phyloP scores from a whole-genome alignment of 176 grass and related monocot genomes.

The Rhynchospora pubera region DNA sequence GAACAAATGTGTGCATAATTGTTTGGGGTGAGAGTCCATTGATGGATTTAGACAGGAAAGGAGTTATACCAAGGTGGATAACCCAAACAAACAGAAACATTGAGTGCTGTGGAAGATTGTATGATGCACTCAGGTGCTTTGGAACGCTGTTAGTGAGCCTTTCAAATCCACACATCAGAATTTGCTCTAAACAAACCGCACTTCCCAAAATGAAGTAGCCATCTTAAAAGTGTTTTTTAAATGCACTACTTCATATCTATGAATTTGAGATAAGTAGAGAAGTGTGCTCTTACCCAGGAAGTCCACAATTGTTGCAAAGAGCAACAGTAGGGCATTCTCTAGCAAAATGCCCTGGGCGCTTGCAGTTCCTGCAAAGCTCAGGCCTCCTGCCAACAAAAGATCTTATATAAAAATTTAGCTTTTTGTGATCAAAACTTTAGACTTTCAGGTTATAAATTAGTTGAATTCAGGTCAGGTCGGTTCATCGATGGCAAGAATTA shows the following conservation, averaged over 20 bases:
- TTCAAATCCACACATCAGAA: not conserved
- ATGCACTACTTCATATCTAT: not conserved
- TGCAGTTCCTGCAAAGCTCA: conserved; percentile 98
- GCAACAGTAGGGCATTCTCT: conserved; percentile 87
- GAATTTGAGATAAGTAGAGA: conserved; percentile 10
- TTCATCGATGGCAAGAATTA: no score
- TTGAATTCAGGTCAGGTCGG: no score
- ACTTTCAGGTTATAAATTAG: no score
- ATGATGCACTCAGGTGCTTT: not conserved
- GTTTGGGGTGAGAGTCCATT: no score
- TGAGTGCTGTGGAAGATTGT: not conserved
- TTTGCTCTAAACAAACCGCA: not conserved
- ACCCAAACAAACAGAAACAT: not conserved
- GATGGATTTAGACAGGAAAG: not conserved
- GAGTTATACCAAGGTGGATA: not conserved
- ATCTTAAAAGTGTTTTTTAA: not conserved
- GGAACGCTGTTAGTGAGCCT: not conserved
- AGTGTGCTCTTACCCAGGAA: conserved; percentile 73
- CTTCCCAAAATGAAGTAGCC: not conserved
- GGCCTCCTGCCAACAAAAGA: conserved; percentile 10
- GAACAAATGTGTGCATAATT: no score
- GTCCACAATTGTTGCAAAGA: conserved; percentile 83
- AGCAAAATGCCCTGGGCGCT: conserved; percentile 92
- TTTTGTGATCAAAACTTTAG: no score
- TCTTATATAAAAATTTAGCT: not conserved